Evolutionary conservation across 2,329 filamentous ascomycete genomes (phyloP).

Genomic region (Cladosporium austrohemisphaericum): DNA sequence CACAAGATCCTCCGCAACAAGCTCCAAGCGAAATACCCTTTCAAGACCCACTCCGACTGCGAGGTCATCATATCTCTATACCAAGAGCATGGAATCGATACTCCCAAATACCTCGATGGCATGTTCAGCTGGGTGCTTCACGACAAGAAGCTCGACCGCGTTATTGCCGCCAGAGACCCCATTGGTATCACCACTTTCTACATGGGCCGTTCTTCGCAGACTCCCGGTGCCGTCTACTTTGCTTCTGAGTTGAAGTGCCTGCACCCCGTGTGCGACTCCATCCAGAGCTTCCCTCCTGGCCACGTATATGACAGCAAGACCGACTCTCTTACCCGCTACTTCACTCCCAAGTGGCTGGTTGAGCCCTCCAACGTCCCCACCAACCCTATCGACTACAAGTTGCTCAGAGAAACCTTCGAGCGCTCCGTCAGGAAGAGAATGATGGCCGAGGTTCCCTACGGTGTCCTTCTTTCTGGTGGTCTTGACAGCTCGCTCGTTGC

Average conservation of each 20-base stretch:
- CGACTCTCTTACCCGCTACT: constrained; percentile 80
- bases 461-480: constrained; percentile 90
- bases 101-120: constrained; percentile 89
- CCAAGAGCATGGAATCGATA: constrained; percentile 84
- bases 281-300: constrained; percentile 88
- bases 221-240: constrained; percentile 85
- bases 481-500: constrained; percentile 94
- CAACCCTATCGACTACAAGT: constrained; percentile 76
- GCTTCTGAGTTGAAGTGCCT: constrained; percentile 95
- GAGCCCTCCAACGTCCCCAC: constrained; percentile 74
- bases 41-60: constrained; percentile 98
- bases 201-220: constrained; percentile 79
- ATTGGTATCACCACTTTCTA: constrained; percentile 98
- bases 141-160: constrained; percentile 89
- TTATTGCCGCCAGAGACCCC: constrained; percentile 89
- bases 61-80: constrained; percentile 99
- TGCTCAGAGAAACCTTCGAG: constrained; percentile 78
- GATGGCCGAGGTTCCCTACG: constrained; percentile 98
- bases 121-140: constrained; percentile 99
- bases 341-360: constrained; percentile 82
- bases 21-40: constrained; percentile 80
- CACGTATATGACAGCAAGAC: constrained; percentile 96
- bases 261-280: constrained; percentile 89
- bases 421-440: constrained; percentile 90
- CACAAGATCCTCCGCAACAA: constrained; percentile 89